Conservation (phyloP, 345 rosid genomes). For the Combretum micranthum region DNA sequence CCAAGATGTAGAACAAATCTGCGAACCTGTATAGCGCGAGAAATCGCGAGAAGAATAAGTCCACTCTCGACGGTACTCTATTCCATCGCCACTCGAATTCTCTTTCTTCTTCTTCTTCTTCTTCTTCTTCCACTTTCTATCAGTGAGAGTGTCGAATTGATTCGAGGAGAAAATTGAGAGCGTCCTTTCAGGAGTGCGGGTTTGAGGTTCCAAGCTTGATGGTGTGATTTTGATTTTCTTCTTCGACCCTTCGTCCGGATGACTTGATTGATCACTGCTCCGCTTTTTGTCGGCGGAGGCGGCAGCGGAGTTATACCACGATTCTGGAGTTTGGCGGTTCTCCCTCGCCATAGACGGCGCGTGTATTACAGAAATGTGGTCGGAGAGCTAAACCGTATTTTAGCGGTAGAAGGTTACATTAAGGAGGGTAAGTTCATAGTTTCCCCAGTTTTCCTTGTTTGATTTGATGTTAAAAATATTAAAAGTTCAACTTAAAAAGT, state of each 20-base stretch:
- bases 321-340: not conserved
- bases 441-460: too few relatives aligned
- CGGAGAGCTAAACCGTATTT: too few relatives aligned
- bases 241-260: not conserved
- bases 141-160: constrained; percentile 13
- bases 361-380: too few relatives aligned
- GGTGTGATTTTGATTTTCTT: constrained; percentile 8
- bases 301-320: not conserved
- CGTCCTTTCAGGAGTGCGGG: constrained; percentile 11
- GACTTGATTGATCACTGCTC: not conserved
- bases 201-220: constrained; percentile 5
- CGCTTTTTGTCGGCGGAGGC: not conserved
- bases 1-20: not conserved
- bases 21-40: constrained; percentile 22
- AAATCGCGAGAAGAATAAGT: constrained; percentile 24
- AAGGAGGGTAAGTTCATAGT: too few relatives aligned
- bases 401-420: too few relatives aligned
- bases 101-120: constrained; percentile 4
- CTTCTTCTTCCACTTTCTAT: not conserved
- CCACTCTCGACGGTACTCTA: constrained; percentile 27
- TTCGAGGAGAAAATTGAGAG: constrained; percentile 8
- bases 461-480: too few relatives aligned
- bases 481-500: too few relatives aligned
- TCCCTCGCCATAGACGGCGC: constrained; percentile 3
- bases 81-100: constrained; percentile 1